Base-by-base conservation (phyloP, 2,329 filamentous ascomycete genomes). In the Monosporascus sp. region DNA sequence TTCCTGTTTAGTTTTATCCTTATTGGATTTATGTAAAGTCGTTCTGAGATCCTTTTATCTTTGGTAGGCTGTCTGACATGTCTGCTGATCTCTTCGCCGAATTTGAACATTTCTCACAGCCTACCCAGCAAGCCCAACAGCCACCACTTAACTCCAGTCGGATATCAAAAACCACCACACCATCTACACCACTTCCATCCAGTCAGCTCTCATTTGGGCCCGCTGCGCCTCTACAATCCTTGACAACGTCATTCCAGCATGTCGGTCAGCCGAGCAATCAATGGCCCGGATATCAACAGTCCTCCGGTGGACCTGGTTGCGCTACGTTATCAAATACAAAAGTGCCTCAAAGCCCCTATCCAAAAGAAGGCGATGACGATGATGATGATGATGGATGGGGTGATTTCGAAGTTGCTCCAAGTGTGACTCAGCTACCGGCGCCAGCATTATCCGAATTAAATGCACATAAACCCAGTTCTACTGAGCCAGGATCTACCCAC, bases 331-430 rank as follows among this genome's bases (percentile, higher is more conserved):
- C 55, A 34, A 51, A 26, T 16, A 37, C 45, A 7, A 51, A 47
- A 37, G 26, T 52, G 45, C 53, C 55, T 20, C 53, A 54, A 41
- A 46, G 43, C 44, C 37, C 41, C 22, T 51, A 58, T 27, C 40
- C 52, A 43, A 56, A 63, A 34, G 49, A 56, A 22, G 70, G 72
- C 4, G 79, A 80, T 2, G 80, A 55, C 5, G 73, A 73, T 6
- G 81, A 80, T 3, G 82, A 84, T 7, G 83, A 86, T 52, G 83
- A 86, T 62, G 81, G 77, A 27, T 88, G 85, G 80, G 85, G 85
- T 1, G 85, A 87, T 52, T 88, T 88, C 62, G 84, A 87, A 66
- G 76, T 79, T 45, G 82, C 82, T 17, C 70, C 76, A 38, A 66
- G 71, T 1, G 53, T 62, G 4, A 52, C 51, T 17, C 53, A 53